Evolutionary conservation across 1,139 yeast species (phyloP), one percentile per base, ranked within the genome.

Genomic region (Pichia norvegensis): DNA sequence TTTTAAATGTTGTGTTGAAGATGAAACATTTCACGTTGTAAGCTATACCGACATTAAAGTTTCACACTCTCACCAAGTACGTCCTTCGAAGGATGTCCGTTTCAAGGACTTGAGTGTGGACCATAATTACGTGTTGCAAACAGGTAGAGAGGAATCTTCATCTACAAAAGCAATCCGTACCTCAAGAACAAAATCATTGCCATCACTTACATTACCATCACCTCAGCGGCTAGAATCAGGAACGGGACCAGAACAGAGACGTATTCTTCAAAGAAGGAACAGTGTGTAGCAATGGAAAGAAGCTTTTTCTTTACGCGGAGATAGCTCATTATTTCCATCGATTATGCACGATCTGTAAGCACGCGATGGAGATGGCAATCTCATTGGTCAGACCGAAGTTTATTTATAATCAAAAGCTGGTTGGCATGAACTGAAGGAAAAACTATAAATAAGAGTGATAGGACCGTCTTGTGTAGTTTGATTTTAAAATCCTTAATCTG

Each of bases 21-120:
- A 72, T 37, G 73, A 73, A 45, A 78, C 76, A 52, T 61, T 74
- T 21, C 85, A 80, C 54, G 60, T 80, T 43, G 78, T 80, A 29
- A 69, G 79, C 31, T 80, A 80, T 55, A 68, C 69, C 47, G 61
- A 66, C 2, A 22, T 20, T 3, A 27, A 13, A 14, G 8, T 14
- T 5, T 4, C n/a, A 10, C 23, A 35, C 9, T 17, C 22, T 35
- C 9, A 35, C 9, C 11, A 16, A 4, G 22, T n/a, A 21, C 67
- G 70, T 27, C 79, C 79, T 0, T 62, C 74, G 2, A 53, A 50
- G 16, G 76, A 74, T 53, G 62, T 67, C 4, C 44, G 54, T 1
- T 64, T 74, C 40, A 57, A 61, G 17, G 52, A 58, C 27, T 53
- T 72, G 10, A 54, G 52, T 6, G 61, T 69, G n/a, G 69, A 35